These are phyloP conservation scores for Guyanaporus albipodus DNA, from an alignment of 768 basidiomycete genomes.

Conservation along the genomic window DNA sequence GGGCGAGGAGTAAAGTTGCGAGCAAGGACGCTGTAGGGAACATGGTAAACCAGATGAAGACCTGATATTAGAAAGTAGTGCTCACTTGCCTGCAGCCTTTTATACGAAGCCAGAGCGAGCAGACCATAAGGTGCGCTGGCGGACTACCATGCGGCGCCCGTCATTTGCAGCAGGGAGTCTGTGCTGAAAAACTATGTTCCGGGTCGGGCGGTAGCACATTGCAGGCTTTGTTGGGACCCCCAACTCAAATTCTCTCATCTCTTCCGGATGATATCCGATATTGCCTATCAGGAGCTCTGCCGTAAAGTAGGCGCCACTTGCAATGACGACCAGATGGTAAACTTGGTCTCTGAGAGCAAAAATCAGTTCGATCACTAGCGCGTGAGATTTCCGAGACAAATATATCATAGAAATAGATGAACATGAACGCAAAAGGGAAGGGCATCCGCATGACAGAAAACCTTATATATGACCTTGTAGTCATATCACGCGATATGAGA, in stretches of 20 bases:
- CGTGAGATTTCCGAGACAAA: constrained; percentile 6
- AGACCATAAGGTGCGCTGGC: constrained; percentile 11
- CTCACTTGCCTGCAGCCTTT: constrained; percentile 8
- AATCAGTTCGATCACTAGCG: no score
- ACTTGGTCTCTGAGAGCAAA: background rate
- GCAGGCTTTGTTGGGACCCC: no score
- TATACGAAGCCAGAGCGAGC: constrained; percentile 12
- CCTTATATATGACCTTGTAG: no score
- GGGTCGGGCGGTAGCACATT: background rate
- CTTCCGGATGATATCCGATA: background rate
- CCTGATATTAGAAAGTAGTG: constrained; percentile 13
- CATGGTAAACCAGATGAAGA: constrained; percentile 29
- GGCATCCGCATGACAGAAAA: no score
- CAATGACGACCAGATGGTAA: background rate
- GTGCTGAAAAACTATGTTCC: background rate
- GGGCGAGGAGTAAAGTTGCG: constrained; percentile 42
- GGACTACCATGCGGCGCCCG: constrained; percentile 5
- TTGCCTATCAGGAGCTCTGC: background rate
- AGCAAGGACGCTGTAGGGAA: constrained; percentile 39
- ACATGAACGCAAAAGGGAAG: background rate
- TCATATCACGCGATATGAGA: no score
- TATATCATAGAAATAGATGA: constrained; percentile 2
- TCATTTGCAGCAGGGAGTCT: constrained; percentile 2
- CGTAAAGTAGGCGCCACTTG: background rate
- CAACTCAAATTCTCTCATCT: background rate